A percentile compares a stretch with the other conserved stretches of the same genome.
These are phyloP conservation scores for Cenchrus fungigraminus DNA, from an alignment of 176 grass and related monocot genomes.

Conservation along the genomic window DNA sequence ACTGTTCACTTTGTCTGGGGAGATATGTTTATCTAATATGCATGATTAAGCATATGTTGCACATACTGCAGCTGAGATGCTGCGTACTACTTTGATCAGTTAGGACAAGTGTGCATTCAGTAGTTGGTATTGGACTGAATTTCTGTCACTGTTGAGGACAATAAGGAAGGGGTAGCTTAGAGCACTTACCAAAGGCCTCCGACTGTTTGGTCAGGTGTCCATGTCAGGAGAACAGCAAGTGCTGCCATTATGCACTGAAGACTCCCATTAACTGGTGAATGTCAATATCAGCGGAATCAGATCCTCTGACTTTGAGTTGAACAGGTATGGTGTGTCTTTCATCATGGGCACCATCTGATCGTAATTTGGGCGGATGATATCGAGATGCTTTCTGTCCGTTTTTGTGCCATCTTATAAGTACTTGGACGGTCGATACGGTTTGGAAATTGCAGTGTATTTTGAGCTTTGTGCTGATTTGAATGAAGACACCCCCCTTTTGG, in stretches of 20 bases:
- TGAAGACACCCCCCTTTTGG: background rate
- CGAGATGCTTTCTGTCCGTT: background rate
- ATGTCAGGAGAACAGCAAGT: conserved; percentile 41
- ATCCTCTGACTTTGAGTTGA: conserved; percentile 42
- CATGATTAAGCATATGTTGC: conserved; percentile 23
- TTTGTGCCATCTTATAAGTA: background rate
- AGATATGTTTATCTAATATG: conserved; percentile 23
- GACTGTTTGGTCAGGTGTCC: conserved; percentile 47
- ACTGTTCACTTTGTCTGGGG: background rate
- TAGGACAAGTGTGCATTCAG: conserved; percentile 34
- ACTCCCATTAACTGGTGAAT: conserved; percentile 42
- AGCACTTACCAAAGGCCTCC: conserved; percentile 29
- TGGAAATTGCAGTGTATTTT: background rate
- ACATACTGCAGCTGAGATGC: background rate
- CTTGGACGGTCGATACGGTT: background rate
- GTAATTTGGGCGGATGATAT: background rate
- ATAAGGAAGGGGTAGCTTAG: conserved; percentile 16
- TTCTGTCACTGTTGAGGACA: conserved; percentile 20
- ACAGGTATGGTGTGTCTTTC: conserved; percentile 26
- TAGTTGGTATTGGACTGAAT: background rate
- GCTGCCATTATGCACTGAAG: conserved; percentile 28
- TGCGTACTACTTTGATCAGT: conserved; percentile 13
- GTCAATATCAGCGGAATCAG: conserved; percentile 44
- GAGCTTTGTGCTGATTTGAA: background rate
- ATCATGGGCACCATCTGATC: background rate